These are phyloP conservation scores for Quercus cerris DNA, from an alignment of 306 rosid species.

Conservation along the genomic window DNA sequence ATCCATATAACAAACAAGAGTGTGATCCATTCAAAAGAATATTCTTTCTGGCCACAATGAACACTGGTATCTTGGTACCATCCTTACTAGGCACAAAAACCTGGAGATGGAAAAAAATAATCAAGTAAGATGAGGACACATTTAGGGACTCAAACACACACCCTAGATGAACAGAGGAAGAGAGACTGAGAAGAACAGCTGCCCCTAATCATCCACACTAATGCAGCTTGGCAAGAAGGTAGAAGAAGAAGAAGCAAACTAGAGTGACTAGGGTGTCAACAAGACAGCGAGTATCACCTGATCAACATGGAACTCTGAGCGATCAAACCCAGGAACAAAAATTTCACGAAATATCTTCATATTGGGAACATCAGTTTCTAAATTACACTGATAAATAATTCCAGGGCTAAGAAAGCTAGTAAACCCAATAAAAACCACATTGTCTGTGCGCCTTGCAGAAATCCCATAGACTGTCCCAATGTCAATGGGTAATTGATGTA, in stretches of 20 bases:
- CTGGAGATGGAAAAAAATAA: slow-evolving; percentile 35
- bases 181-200: neutral
- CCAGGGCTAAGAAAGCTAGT: slow-evolving; percentile 85
- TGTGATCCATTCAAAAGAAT: slow-evolving; percentile 86
- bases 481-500: slow-evolving; percentile 75
- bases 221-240: neutral
- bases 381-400: slow-evolving; percentile 75
- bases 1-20: slow-evolving; percentile 84
- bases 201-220: neutral
- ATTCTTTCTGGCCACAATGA: slow-evolving; percentile 66
- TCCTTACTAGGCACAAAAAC: slow-evolving; percentile 78
- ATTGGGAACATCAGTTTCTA: slow-evolving; percentile 53
- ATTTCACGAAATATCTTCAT: slow-evolving; percentile 86
- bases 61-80: slow-evolving; percentile 79
- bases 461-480: slow-evolving; percentile 75
- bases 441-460: slow-evolving; percentile 76
- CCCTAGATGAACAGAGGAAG: neutral
- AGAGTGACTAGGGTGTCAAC: neutral
- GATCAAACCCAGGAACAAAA: slow-evolving; percentile 72
- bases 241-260: neutral
- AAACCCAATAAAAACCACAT: slow-evolving; percentile 59
- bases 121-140: slow-evolving; percentile 2
- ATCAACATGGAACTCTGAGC: slow-evolving; percentile 62
- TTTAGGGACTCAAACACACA: neutral
- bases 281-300: slow-evolving; percentile 47